Conservation (phyloP, 2,329 filamentous ascomycete species). For the Pseudohalonectria lignicola region DNA sequence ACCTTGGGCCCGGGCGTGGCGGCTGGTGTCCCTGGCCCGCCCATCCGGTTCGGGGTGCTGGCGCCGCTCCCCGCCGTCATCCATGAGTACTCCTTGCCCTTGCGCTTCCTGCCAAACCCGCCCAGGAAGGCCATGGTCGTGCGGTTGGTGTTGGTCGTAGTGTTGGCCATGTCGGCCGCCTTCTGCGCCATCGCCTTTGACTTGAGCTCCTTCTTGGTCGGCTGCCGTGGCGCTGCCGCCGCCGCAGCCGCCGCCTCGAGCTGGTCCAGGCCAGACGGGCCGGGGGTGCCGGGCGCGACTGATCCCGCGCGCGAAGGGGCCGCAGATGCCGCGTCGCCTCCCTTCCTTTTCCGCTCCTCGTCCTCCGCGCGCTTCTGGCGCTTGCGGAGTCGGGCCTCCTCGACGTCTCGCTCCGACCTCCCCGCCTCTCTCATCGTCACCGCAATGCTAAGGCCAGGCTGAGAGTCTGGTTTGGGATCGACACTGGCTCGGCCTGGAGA, state of each 20-base stretch:
- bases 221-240: conserved; percentile 55
- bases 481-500: too few species aligned
- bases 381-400: conserved; percentile 61
- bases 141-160: conserved; percentile 64
- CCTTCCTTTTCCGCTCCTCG: conserved; percentile 25
- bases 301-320: conserved; percentile 42
- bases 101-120: conserved; percentile 35
- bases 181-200: conserved; percentile 69
- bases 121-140: conserved; percentile 62
- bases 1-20: conserved; percentile 11
- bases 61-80: conserved; percentile 48
- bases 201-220: conserved; percentile 78
- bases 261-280: conserved; percentile 10
- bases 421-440: conserved; percentile 49
- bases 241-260: conserved; percentile 23
- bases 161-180: conserved; percentile 65
- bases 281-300: conserved; percentile 49
- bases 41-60: conserved; percentile 32
- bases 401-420: conserved; percentile 55
- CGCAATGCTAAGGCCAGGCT: neutral
- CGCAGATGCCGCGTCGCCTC: conserved; percentile 27
- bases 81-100: conserved; percentile 59
- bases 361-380: conserved; percentile 49
- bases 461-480: neutral
- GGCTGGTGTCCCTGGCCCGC: conserved; percentile 19